A percentile compares a stretch with the other conserved stretches of the same genome.
These are phyloP conservation scores for Aspergillus coremiiformis DNA, from an alignment of 495 filamentous ascomycete species.

Conservation along the genomic window DNA sequence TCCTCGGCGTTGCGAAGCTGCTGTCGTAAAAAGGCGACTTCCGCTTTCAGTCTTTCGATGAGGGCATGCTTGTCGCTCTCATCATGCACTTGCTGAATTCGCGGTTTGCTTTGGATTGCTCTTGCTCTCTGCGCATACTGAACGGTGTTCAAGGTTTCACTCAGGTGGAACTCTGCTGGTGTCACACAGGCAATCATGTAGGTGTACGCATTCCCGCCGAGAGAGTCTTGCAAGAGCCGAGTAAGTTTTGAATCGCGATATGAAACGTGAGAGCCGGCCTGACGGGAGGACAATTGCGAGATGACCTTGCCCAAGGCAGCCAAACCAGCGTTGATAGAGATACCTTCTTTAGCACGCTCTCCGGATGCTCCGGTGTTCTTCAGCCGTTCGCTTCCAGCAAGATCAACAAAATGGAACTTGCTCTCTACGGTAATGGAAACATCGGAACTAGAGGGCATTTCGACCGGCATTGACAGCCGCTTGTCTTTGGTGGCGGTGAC, in stretches of 20 bases:
- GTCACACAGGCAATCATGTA: conserved; percentile 99
- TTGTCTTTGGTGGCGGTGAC: conserved; percentile 59
- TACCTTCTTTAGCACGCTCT: conserved; percentile 92
- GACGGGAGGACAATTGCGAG: conserved; percentile 87
- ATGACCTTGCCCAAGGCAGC: conserved; percentile 97
- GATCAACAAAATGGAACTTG: conserved; percentile 98
- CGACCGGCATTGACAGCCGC: conserved; percentile 81
- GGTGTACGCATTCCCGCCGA: conserved; percentile 96
- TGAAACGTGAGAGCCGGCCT: conserved; percentile 85
- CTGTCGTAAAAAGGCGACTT: conserved; percentile 89
- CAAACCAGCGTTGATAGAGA: conserved; percentile 95
- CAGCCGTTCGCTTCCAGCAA: conserved; percentile 92
- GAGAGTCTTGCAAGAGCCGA: conserved; percentile 89
- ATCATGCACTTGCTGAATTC: conserved; percentile 84
- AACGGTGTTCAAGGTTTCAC: conserved; percentile 95
- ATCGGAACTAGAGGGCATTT: conserved; percentile 63
- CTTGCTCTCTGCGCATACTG: conserved; percentile 93
- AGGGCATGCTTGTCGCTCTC: conserved; percentile 92
- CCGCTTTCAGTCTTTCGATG: conserved; percentile 89
- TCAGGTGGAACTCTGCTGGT: conserved; percentile 92
- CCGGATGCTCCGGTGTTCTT: conserved; percentile 97
- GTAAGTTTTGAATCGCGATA: conserved; percentile 97
- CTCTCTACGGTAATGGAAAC: conserved; percentile 84
- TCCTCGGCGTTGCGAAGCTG: conserved; percentile 73
- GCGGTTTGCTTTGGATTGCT: conserved; percentile 94